Conservation (phyloP, 2,329 filamentous ascomycete species). For the Fusarium solani-melongenae region DNA sequence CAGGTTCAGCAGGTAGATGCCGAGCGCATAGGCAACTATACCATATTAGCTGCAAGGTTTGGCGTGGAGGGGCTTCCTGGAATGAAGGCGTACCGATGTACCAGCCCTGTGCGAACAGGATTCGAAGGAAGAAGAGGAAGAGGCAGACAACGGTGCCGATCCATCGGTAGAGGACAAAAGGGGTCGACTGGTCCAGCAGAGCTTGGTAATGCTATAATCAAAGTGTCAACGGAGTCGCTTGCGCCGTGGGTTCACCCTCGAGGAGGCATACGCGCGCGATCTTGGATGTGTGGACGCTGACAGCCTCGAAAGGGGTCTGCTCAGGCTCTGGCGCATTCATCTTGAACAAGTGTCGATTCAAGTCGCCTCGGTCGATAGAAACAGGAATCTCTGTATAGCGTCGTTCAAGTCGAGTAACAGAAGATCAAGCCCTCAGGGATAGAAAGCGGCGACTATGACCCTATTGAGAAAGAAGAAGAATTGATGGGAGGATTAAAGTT, state of each 20-base stretch:
- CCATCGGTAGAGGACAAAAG: constrained; percentile 92
- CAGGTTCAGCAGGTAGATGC: constrained; percentile 98
- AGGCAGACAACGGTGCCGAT: constrained; percentile 81
- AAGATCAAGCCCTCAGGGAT: background rate
- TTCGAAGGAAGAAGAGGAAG: constrained; percentile 85
- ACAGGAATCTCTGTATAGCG: background rate
- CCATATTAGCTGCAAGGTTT: constrained; percentile 14
- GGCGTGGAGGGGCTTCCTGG: background rate
- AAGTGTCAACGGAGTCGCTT: constrained; percentile 26
- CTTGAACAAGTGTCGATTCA: constrained; percentile 32
- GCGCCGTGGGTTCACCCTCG: background rate
- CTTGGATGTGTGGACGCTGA: constrained; percentile 85
- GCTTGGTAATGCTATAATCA: constrained; percentile 84
- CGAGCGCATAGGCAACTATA: constrained; percentile 93
- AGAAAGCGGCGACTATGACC: constrained; percentile 8
- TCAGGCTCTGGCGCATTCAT: constrained; percentile 93
- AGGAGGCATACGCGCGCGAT: constrained; percentile 72
- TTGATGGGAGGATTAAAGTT: constrained; percentile 13
- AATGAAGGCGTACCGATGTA: constrained; percentile 80
- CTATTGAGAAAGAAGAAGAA: constrained; percentile 1
- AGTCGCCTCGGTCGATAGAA: constrained; percentile 15
- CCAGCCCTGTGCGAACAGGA: constrained; percentile 95
- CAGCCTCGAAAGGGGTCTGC: constrained; percentile 89
- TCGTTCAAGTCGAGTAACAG: background rate
- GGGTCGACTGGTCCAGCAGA: constrained; percentile 92